These are phyloP conservation scores for Rhodotorula babjevae DNA, from an alignment of 768 basidiomycete genomes.

Conservation along the genomic window DNA sequence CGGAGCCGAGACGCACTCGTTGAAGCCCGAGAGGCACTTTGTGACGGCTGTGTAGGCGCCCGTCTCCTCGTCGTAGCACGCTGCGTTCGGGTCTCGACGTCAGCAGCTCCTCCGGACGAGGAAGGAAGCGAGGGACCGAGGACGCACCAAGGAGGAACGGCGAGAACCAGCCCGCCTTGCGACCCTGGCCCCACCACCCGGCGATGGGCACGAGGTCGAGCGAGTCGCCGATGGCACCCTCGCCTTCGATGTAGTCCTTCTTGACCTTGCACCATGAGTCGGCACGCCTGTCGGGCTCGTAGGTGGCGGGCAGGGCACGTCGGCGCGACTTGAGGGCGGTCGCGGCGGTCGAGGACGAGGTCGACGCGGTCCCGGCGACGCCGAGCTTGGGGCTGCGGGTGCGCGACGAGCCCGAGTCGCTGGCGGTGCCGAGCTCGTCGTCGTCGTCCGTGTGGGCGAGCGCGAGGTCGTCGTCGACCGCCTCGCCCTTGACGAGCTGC, in stretches of 20 bases:
- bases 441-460: background rate
- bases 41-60: slow-evolving; percentile 57
- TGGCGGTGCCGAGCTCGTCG: background rate
- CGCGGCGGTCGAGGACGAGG: background rate
- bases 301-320: slow-evolving; percentile 74
- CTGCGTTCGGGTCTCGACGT: background rate
- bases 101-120: too few relatives aligned
- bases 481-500: slow-evolving; percentile 27
- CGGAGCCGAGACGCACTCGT: slow-evolving; percentile 47
- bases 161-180: slow-evolving; percentile 88
- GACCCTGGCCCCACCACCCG: slow-evolving; percentile 50
- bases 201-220: slow-evolving; percentile 52
- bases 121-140: too few relatives aligned
- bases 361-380: too few relatives aligned
- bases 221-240: slow-evolving; percentile 29
- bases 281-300: slow-evolving; percentile 79
- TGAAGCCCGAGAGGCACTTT: slow-evolving; percentile 91
- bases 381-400: background rate
- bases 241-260: slow-evolving; percentile 64
- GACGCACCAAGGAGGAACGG: slow-evolving; percentile 66
- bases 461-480: slow-evolving; percentile 39
- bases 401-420: background rate
- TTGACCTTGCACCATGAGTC: slow-evolving; percentile 86
- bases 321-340: slow-evolving; percentile 45
- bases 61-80: slow-evolving; percentile 30